phyloP scores from a whole-genome alignment of 2,329 filamentous ascomycete species.

The Chaetoscypha palmicola region DNA sequence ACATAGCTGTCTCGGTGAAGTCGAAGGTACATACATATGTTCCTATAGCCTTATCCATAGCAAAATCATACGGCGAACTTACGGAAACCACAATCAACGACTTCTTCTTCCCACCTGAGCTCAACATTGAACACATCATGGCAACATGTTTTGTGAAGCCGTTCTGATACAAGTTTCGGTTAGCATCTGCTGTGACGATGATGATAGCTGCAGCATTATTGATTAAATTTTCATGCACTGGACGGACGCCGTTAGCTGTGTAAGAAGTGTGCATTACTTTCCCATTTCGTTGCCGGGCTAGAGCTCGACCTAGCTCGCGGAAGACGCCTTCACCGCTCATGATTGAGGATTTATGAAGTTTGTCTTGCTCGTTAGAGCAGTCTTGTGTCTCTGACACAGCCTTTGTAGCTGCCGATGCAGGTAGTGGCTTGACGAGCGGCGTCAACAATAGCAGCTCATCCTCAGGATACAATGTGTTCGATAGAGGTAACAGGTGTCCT shows the following conservation, averaged over 20 bases:
- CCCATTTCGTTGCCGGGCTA: conserved; percentile 80
- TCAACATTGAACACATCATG: conserved; percentile 86
- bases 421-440: conserved; percentile 84
- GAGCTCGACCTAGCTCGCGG: conserved; percentile 74
- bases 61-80: conserved; percentile 94
- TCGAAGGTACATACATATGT: conserved; percentile 96
- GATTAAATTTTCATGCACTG: conserved; percentile 89
- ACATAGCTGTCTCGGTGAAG: conserved; percentile 87
- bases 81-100: conserved; percentile 86
- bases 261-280: conserved; percentile 92
- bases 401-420: conserved; percentile 76
- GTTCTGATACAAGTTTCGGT: conserved; percentile 86
- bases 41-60: conserved; percentile 81
- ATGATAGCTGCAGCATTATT: conserved; percentile 82
- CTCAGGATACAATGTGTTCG: conserved; percentile 70
- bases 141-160: conserved; percentile 94
- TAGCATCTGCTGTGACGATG: conserved; percentile 87
- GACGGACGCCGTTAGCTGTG: conserved; percentile 84
- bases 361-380: conserved; percentile 42
- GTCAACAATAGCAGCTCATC: conserved; percentile 88
- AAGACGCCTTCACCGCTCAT: conserved; percentile 95
- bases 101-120: conserved; percentile 73
- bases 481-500: conserved; percentile 74
- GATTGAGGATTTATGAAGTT: conserved; percentile 50
- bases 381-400: conserved; percentile 51